Evolutionary conservation across 2,329 filamentous ascomycete species (phyloP).

Genomic region (Aureobasidium melanogenum): DNA sequence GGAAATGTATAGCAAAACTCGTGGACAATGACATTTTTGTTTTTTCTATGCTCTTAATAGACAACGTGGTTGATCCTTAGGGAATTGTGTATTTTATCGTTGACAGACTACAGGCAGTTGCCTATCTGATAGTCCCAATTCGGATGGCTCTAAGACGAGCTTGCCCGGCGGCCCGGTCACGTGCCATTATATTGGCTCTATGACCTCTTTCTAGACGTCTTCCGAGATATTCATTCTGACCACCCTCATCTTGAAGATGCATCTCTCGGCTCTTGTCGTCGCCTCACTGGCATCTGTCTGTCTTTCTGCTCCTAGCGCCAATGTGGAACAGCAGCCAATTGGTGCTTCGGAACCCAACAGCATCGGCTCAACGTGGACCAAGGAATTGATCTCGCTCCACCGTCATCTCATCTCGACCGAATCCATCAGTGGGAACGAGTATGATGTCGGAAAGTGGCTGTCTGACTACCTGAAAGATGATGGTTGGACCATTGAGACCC

Average conservation of each 20-base stretch:
- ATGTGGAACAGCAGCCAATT: not conserved
- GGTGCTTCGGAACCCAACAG: not conserved
- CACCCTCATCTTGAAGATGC: not conserved
- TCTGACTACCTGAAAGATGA: constrained; percentile 53
- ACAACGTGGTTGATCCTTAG: not conserved
- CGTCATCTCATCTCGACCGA: constrained; percentile 63
- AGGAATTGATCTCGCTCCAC: constrained; percentile 61
- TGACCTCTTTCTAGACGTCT: not conserved
- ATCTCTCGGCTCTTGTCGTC: not conserved
- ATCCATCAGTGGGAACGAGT: constrained; percentile 63
- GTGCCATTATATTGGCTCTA: not conserved
- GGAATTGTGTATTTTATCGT: not conserved
- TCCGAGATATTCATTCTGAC: not conserved
- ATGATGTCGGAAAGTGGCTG: constrained; percentile 59
- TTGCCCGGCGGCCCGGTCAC: not conserved
- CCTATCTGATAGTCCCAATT: too few relatives aligned
- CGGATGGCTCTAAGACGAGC: too few relatives aligned
- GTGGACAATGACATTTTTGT: not conserved
- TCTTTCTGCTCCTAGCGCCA: not conserved
- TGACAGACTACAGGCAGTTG: too few relatives aligned
- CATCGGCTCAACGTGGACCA: constrained; percentile 2
- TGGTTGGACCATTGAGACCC: constrained; percentile 55
- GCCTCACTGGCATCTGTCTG: not conserved
- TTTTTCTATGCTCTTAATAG: not conserved
- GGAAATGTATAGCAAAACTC: not conserved